phyloP scores from a whole-genome alignment of 345 rosid species.

The Odontarrhena argentea region DNA sequence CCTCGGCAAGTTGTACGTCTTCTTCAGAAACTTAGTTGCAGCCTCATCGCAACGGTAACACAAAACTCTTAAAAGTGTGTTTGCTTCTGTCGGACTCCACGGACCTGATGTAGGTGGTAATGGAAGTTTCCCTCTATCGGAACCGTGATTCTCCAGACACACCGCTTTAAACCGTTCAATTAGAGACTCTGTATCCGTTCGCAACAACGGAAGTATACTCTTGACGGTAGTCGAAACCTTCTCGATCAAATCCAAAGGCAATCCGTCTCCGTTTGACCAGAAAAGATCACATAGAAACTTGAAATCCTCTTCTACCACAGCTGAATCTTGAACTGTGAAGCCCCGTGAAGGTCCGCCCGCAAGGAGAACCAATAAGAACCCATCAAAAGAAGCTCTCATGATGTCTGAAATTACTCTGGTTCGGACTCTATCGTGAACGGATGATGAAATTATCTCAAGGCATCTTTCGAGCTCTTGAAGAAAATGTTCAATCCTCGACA shows the following conservation, averaged over 20 bases:
- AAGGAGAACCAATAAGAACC: constrained; percentile 80
- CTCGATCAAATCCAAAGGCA: constrained; percentile 77
- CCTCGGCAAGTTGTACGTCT: constrained; percentile 81
- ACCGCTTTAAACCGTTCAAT: constrained; percentile 55
- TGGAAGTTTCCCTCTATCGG: constrained; percentile 76
- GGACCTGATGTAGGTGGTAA: constrained; percentile 84
- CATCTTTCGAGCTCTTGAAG: constrained; percentile 80
- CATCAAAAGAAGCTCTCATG: constrained; percentile 96
- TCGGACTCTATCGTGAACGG: constrained; percentile 82
- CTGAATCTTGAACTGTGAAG: constrained; percentile 66
- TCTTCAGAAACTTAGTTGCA: constrained; percentile 86
- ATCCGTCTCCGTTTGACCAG: constrained; percentile 94
- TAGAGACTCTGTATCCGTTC: constrained; percentile 62
- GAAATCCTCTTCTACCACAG: constrained; percentile 75
- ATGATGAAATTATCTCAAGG: constrained; percentile 66
- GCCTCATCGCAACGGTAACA: constrained; percentile 79
- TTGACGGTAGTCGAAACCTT: constrained; percentile 64
- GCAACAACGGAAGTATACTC: constrained; percentile 70
- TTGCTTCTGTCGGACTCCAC: constrained; percentile 86
- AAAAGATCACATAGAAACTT: constrained; percentile 73
- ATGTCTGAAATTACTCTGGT: constrained; percentile 79
- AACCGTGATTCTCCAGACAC: constrained; percentile 61
- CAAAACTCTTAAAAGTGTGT: constrained; percentile 79
- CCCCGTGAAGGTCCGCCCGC: constrained; percentile 93
- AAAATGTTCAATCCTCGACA: constrained; percentile 80